Percentiles rank a stretch among this genome's conserved stretches.
Evolutionary conservation across 2,329 filamentous ascomycete species (phyloP).

Genomic region (Daldinia sp.): DNA sequence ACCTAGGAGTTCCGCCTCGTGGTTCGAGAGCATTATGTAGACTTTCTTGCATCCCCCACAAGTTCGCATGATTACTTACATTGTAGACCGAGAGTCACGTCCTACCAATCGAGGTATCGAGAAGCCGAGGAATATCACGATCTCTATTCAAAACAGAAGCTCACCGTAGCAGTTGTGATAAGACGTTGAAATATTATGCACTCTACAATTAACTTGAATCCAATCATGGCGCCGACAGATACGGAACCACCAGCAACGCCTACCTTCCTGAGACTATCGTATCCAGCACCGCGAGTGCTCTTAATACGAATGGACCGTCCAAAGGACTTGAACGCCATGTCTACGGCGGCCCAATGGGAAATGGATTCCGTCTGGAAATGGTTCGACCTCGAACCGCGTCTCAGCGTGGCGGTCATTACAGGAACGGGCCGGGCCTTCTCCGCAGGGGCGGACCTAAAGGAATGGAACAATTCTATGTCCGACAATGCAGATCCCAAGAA

Average conservation of each 20-base stretch:
- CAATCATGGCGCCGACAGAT: constrained; percentile 47
- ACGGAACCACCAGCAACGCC: constrained; percentile 52
- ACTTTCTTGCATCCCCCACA: constrained; percentile 3
- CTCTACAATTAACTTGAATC: neutral
- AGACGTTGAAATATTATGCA: neutral
- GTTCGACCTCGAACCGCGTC: constrained; percentile 46
- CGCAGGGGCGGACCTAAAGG: constrained; percentile 46
- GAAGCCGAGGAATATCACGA: constrained; percentile 3
- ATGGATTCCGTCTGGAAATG: constrained; percentile 56
- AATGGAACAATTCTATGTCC: constrained; percentile 48
- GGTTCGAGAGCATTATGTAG: constrained; percentile 24
- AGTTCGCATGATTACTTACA: neutral
- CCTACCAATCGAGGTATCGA: neutral
- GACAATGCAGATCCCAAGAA: constrained; percentile 43
- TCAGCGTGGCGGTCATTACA: constrained; percentile 49
- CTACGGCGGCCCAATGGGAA: constrained; percentile 55
- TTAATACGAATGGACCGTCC: constrained; percentile 58
- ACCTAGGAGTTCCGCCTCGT: neutral
- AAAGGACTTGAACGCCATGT: constrained; percentile 57
- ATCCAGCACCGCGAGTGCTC: constrained; percentile 56
- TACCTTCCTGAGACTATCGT: constrained; percentile 53
- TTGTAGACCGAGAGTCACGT: constrained; percentile 6
- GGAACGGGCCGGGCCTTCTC: constrained; percentile 47
- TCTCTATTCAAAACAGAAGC: constrained; percentile 1
- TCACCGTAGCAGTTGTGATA: neutral